phyloP scores from a whole-genome alignment of 2,329 filamentous ascomycete genomes.

The Pezicula rhizophila region DNA sequence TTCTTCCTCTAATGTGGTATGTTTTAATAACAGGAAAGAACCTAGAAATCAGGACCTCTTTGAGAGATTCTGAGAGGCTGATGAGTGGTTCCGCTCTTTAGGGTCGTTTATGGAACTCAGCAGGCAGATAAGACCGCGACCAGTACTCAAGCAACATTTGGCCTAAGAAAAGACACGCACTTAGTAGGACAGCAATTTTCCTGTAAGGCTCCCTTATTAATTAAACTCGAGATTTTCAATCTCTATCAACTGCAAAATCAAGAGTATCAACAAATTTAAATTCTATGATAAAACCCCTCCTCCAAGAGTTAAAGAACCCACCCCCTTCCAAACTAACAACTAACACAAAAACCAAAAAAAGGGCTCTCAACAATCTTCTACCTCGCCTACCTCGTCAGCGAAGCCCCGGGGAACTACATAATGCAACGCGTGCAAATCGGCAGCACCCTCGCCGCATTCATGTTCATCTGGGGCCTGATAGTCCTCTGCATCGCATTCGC shows the following conservation, averaged over 20 bases:
- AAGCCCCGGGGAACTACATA: background rate
- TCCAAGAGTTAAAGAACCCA: no score
- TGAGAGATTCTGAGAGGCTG: constrained; percentile 18
- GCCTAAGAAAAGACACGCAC: background rate
- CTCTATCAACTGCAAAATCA: no score
- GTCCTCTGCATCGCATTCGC: constrained; percentile 7
- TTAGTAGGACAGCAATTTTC: background rate
- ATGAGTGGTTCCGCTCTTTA: constrained; percentile 27
- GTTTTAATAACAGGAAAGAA: no score
- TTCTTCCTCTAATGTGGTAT: constrained; percentile 8
- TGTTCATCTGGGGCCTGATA: background rate
- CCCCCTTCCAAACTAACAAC: background rate
- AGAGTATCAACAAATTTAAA: no score
- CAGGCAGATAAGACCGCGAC: background rate
- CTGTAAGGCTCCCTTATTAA: background rate
- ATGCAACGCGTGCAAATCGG: background rate
- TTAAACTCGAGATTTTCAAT: no score
- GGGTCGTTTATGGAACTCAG: background rate
- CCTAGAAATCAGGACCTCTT: no score
- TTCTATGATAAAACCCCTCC: no score
- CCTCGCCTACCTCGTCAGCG: background rate
- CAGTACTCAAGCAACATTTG: background rate
- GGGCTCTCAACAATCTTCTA: constrained; percentile 1
- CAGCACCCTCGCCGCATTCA: background rate
- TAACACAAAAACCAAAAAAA: background rate